A percentile compares a stretch with the other conserved stretches of the same genome.
Conservation (phyloP, 495 filamentous ascomycete species). For the Penicillium daleae region DNA sequence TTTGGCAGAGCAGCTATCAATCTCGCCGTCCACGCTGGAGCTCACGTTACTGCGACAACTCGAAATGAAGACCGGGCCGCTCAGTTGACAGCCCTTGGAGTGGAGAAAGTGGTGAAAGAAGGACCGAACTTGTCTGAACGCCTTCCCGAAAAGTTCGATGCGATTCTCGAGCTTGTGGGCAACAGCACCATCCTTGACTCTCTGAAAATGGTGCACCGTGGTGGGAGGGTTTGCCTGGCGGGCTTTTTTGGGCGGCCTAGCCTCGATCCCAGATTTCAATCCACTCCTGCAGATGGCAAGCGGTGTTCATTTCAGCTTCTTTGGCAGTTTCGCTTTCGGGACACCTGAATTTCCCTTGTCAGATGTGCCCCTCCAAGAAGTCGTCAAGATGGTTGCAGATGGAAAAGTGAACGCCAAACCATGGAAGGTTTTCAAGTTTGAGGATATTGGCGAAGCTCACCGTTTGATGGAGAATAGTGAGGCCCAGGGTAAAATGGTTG, state of each 20-base stretch:
- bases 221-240: conserved; percentile 45
- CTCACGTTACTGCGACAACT: conserved; percentile 45
- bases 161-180: conserved; percentile 47
- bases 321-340: conserved; percentile 47
- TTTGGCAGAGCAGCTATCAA: conserved; percentile 50
- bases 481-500: conserved; percentile 44
- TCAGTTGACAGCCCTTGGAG: conserved; percentile 37
- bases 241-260: conserved; percentile 52
- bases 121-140: conserved; percentile 20
- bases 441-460: conserved; percentile 43
- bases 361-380: conserved; percentile 46
- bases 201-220: conserved; percentile 35
- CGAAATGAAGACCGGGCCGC: conserved; percentile 32
- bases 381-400: conserved; percentile 39
- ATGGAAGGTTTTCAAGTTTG: conserved; percentile 33
- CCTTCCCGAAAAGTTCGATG: conserved; percentile 38
- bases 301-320: conserved; percentile 56
- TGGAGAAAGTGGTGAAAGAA: conserved; percentile 33
- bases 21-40: conserved; percentile 43
- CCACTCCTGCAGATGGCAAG: conserved; percentile 50
- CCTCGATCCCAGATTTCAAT: conserved; percentile 50
- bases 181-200: conserved; percentile 50
- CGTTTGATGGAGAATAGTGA: conserved; percentile 35
- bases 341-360: conserved; percentile 46
- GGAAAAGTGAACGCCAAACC: conserved; percentile 35